These are phyloP conservation scores for Aureobasidium sp. DNA, from an alignment of 2,329 filamentous ascomycete genomes.

Conservation along the genomic window DNA sequence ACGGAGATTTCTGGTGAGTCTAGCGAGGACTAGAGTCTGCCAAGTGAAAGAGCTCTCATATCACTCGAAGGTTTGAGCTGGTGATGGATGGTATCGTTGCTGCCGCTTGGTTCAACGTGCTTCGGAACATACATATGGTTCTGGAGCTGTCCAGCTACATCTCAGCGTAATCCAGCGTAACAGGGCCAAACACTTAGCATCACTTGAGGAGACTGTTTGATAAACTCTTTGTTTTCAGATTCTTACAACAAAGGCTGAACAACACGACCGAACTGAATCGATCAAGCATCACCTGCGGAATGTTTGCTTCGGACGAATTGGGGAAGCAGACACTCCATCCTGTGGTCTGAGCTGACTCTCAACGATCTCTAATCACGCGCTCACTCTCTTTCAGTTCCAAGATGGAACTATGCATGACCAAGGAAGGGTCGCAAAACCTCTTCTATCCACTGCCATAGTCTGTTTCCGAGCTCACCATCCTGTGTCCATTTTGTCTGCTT, in stretches of 20 bases:
- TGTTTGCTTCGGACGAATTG: background rate
- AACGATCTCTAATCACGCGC: too few relatives aligned
- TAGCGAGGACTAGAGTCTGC: background rate
- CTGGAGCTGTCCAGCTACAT: background rate
- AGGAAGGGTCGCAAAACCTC: background rate
- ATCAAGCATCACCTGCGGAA: background rate
- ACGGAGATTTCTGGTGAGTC: background rate
- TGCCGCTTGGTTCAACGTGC: background rate
- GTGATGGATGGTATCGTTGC: background rate
- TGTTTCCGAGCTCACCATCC: conserved; percentile 19
- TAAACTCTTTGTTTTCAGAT: too few relatives aligned
- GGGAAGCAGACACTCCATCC: background rate
- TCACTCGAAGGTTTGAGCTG: too few relatives aligned
- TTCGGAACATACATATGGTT: background rate
- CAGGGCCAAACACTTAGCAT: background rate
- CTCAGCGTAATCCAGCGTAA: too few relatives aligned
- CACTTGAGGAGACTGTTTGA: background rate
- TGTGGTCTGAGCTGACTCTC: too few relatives aligned
- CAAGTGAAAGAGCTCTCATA: too few relatives aligned
- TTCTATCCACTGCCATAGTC: conserved; percentile 27
- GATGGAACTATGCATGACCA: background rate
- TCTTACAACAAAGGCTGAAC: too few relatives aligned
- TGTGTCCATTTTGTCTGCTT: conserved; percentile 15
- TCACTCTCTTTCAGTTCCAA: background rate
- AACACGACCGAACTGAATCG: background rate